These are phyloP conservation scores for Luvunga scandens DNA, from an alignment of 345 rosid species.

Conservation along the genomic window DNA sequence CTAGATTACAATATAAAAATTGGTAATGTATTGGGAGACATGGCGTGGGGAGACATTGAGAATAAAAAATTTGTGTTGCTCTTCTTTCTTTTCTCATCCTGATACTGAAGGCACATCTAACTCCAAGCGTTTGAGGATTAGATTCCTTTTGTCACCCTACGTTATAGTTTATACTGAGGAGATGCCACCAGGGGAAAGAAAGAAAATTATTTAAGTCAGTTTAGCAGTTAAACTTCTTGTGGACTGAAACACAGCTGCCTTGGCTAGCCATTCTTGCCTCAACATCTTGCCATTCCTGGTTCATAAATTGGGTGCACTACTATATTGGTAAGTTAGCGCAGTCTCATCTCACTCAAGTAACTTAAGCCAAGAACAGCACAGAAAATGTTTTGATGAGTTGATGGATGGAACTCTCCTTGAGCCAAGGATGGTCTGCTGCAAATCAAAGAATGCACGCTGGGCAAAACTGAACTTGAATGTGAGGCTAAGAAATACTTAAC, in stretches of 20 bases:
- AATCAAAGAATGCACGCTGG: slow-evolving; percentile 23
- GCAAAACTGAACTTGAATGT: background rate
- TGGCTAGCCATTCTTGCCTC: background rate
- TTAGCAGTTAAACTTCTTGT: background rate
- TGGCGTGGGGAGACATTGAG: background rate
- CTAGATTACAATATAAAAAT: background rate
- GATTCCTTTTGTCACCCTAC: background rate
- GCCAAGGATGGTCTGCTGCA: slow-evolving; percentile 31
- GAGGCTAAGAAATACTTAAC: slow-evolving; percentile 36
- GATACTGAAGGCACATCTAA: too few species aligned
- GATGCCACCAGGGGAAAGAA: background rate
- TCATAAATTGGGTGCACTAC: too few species aligned
- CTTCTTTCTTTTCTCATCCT: too few species aligned
- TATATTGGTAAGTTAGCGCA: background rate
- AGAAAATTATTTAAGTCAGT: background rate
- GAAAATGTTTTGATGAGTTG: background rate
- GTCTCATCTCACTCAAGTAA: background rate
- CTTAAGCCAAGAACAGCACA: background rate
- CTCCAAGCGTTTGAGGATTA: background rate
- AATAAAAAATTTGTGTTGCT: background rate
- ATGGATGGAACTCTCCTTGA: slow-evolving; percentile 18
- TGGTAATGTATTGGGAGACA: background rate
- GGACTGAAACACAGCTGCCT: background rate
- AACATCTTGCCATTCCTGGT: background rate
- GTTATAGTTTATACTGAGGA: background rate